Evolutionary conservation across 1,284 basidiomycete genomes (phyloP).

Genomic region (Cystobasidiaceae sp.): DNA sequence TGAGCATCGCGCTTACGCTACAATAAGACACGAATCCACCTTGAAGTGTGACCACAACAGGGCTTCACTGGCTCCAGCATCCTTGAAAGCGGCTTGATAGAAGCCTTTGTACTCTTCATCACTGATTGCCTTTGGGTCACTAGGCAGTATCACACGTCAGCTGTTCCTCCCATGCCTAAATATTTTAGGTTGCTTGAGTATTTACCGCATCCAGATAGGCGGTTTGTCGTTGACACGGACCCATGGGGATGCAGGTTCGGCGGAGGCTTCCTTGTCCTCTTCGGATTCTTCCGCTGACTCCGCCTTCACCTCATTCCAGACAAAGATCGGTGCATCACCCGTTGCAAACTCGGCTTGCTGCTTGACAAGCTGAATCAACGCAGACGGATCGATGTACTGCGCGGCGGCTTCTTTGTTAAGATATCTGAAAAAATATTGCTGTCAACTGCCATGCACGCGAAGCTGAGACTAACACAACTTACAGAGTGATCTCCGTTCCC

Average conservation of each 20-base stretch:
- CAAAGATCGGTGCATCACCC: slow-evolving; percentile 75
- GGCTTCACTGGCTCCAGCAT: slow-evolving; percentile 57
- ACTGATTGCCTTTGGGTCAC: slow-evolving; percentile 70
- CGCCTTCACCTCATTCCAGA: slow-evolving; percentile 61
- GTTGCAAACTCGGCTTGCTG: slow-evolving; percentile 89
- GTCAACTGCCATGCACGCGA: too few relatives aligned
- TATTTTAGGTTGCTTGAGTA: neutral
- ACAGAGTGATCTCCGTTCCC: slow-evolving; percentile 83
- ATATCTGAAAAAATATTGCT: slow-evolving; percentile 44
- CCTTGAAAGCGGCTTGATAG: slow-evolving; percentile 79
- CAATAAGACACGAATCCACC: neutral
- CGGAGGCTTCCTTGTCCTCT: slow-evolving; percentile 51
- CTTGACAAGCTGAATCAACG: slow-evolving; percentile 65
- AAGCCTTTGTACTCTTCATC: slow-evolving; percentile 76
- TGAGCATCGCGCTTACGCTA: neutral
- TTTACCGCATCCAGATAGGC: slow-evolving; percentile 81
- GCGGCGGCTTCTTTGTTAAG: slow-evolving; percentile 64
- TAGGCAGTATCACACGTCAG: too few relatives aligned
- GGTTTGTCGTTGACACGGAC: slow-evolving; percentile 75
- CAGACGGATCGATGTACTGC: slow-evolving; percentile 66
- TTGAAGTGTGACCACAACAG: slow-evolving; percentile 84
- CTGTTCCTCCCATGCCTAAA: neutral
- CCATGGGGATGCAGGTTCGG: slow-evolving; percentile 57
- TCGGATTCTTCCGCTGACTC: slow-evolving; percentile 49
- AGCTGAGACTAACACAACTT: too few relatives aligned